Conservation (phyloP, 2,329 filamentous ascomycete species). For the Penicillium occitanis region DNA sequence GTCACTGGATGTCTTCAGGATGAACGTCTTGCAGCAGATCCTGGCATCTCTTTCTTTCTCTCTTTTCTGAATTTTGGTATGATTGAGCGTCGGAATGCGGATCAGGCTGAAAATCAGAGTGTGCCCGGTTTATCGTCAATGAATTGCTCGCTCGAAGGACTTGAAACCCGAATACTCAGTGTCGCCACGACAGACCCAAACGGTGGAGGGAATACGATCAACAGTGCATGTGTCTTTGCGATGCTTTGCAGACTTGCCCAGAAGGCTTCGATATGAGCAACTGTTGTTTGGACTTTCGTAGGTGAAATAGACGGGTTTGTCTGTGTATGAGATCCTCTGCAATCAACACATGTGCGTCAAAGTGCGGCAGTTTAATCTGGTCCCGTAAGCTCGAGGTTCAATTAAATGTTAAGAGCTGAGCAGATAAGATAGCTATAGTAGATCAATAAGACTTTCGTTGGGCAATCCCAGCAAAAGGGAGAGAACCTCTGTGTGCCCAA, state of each 20-base stretch:
- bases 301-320: no score
- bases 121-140: background rate
- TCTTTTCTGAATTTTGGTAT: background rate
- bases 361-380: background rate
- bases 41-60: background rate
- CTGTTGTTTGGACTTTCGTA: background rate
- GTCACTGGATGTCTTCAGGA: background rate
- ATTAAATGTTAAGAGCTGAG: background rate
- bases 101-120: background rate
- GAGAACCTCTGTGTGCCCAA: background rate
- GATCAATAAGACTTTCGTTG: background rate
- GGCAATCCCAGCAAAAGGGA: constrained; percentile 1
- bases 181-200: background rate
- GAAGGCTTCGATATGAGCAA: background rate
- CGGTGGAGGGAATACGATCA: background rate
- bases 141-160: background rate
- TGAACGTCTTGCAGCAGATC: background rate
- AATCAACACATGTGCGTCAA: background rate
- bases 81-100: background rate
- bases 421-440: background rate
- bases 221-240: background rate
- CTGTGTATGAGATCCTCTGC: background rate
- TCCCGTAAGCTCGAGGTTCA: background rate
- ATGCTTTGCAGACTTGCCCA: background rate
- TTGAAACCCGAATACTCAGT: background rate